Conservation (phyloP, 1,284 basidiomycete species). For the Marasmius sp. region DNA sequence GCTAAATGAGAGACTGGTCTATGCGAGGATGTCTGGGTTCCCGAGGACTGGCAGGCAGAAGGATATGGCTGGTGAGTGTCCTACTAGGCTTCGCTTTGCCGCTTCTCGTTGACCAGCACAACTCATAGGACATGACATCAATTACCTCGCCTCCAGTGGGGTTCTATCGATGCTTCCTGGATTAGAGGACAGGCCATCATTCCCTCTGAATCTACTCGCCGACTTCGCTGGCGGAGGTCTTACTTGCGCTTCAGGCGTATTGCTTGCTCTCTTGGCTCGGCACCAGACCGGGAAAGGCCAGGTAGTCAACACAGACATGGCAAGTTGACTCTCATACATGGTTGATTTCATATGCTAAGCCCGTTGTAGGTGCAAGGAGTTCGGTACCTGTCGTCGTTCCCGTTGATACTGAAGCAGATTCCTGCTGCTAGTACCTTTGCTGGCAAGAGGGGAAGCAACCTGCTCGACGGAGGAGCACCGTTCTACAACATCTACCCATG, state of each 20-base stretch:
- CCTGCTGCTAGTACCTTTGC: slow-evolving; percentile 37
- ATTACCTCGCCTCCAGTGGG: slow-evolving; percentile 83
- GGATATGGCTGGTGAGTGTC: slow-evolving; percentile 61
- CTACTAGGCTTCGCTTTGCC: slow-evolving; percentile 12
- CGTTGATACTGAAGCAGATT: slow-evolving; percentile 52
- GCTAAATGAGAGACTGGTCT: slow-evolving; percentile 59
- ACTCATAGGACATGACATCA: slow-evolving; percentile 74
- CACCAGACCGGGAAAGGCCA: slow-evolving; percentile 66
- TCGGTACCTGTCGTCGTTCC: slow-evolving; percentile 74
- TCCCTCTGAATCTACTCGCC: slow-evolving; percentile 76
- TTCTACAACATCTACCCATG: slow-evolving; percentile 79
- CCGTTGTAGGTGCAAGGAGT: slow-evolving; percentile 69
- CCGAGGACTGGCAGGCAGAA: slow-evolving; percentile 60
- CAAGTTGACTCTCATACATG: slow-evolving; percentile 24
- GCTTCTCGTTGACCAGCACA: neutral
- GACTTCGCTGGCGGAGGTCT: slow-evolving; percentile 85
- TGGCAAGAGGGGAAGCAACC: slow-evolving; percentile 56
- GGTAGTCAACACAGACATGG: slow-evolving; percentile 80
- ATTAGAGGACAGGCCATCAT: slow-evolving; percentile 58
- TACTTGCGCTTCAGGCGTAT: slow-evolving; percentile 71
- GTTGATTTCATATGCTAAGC: neutral
- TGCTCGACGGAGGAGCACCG: slow-evolving; percentile 78
- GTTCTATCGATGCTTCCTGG: slow-evolving; percentile 78
- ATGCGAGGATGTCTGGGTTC: slow-evolving; percentile 70
- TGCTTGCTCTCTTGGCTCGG: slow-evolving; percentile 75